These are phyloP conservation scores for Blastocystis sp. DNA, from an alignment of 352 stramenopile species.

Conservation along the genomic window DNA sequence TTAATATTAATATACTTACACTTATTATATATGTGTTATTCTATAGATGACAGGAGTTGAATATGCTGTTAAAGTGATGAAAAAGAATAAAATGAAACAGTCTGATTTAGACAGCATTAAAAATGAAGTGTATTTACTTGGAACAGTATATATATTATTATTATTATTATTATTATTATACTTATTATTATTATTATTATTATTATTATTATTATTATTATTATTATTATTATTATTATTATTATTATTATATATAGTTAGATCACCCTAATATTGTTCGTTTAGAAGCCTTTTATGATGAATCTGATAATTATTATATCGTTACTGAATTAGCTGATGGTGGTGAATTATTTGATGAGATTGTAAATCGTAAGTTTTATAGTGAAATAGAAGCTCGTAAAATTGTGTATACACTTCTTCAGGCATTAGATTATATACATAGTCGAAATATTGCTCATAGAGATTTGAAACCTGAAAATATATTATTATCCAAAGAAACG, in stretches of 20 bases:
- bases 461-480: conserved; percentile 67
- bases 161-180: no score
- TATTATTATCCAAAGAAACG: conserved; percentile 54
- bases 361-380: conserved; percentile 75
- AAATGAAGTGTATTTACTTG: conserved; percentile 51
- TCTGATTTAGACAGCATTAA: conserved; percentile 64
- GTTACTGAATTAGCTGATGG: conserved; percentile 86
- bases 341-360: conserved; percentile 78
- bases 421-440: conserved; percentile 73
- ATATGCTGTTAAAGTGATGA: conserved; percentile 73
- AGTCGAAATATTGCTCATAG: conserved; percentile 68
- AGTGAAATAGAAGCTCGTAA: conserved; percentile 74
- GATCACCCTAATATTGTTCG: conserved; percentile 74
- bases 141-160: conserved; percentile 42
- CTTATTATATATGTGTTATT: no score
- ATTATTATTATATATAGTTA: conserved; percentile 47
- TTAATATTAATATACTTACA: no score
- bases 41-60: conserved; percentile 55
- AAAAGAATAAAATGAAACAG: conserved; percentile 57
- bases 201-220: conserved; percentile 9
- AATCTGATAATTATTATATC: conserved; percentile 81
- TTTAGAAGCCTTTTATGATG: conserved; percentile 71
- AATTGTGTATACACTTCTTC: conserved; percentile 64
- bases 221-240: conserved; percentile 1
- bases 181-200: no score